phyloP scores from a whole-genome alignment of 805 yeast genomes.

The Allodekkera sacchari region DNA sequence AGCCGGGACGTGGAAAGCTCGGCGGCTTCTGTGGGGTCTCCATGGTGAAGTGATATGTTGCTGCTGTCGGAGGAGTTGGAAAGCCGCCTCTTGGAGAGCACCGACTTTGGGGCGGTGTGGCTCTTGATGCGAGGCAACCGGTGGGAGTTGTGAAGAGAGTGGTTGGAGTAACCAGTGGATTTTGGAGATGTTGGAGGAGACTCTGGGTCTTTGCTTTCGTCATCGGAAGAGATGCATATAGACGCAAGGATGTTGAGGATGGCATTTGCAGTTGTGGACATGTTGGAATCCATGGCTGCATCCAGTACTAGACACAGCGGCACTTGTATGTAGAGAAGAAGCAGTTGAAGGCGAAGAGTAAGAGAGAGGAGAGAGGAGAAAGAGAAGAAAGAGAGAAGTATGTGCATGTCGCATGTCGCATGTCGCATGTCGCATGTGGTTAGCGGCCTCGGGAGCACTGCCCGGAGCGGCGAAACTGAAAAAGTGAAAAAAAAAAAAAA shows the following conservation, averaged over 20 bases:
- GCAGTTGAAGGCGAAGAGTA: too few relatives aligned
- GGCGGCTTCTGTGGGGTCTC: not conserved
- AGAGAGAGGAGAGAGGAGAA: too few relatives aligned
- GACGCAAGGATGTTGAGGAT: constrained; percentile 4
- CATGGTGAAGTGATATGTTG: constrained; percentile 1
- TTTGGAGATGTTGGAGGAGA: too few relatives aligned
- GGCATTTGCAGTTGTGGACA: constrained; percentile 3
- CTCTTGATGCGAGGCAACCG: constrained; percentile 11
- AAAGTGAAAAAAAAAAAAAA: not conserved
- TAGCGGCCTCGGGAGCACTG: too few relatives aligned
- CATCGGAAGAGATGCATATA: not conserved
- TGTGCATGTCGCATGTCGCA: too few relatives aligned
- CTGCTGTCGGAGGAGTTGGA: constrained; percentile 13
- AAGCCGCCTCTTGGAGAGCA: constrained; percentile 13
- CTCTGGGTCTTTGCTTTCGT: not conserved
- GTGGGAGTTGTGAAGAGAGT: constrained; percentile 5
- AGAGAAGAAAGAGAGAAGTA: too few relatives aligned
- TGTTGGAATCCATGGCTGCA: constrained; percentile 1
- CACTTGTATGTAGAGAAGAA: too few relatives aligned
- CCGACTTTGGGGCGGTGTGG: constrained; percentile 10
- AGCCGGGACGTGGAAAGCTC: not conserved
- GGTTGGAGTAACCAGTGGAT: too few relatives aligned
- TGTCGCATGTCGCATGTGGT: too few relatives aligned
- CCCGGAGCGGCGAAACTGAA: too few relatives aligned
- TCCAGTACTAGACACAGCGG: too few relatives aligned